Conservation (phyloP, 2,329 filamentous ascomycete genomes). For the Ophiostoma ulmi region DNA sequence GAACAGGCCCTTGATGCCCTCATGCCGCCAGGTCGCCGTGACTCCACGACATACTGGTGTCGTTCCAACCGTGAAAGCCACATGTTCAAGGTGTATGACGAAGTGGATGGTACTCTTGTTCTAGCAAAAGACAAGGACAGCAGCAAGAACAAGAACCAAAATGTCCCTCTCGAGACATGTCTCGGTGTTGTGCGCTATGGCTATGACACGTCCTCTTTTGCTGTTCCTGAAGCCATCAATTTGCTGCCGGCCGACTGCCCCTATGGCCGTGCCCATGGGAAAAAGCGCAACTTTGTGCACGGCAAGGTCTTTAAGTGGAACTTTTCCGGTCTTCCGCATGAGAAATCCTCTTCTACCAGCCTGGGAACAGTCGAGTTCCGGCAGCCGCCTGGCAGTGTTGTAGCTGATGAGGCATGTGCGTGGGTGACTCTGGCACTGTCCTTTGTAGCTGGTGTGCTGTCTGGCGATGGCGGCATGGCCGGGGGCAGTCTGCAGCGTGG, state of each 20-base stretch:
- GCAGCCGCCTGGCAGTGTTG: conserved; percentile 35
- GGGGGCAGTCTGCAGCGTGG: conserved; percentile 10
- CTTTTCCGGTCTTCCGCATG: conserved; percentile 30
- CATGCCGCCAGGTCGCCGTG: conserved; percentile 30
- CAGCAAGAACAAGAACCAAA: neutral
- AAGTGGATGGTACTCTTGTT: conserved; percentile 30
- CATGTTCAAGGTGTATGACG: conserved; percentile 29
- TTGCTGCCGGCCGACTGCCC: conserved; percentile 33
- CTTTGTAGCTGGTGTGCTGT: conserved; percentile 34
- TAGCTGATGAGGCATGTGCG: conserved; percentile 32
- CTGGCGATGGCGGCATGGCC: conserved; percentile 18
- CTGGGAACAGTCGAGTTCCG: conserved; percentile 38
- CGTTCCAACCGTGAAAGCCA: conserved; percentile 35
- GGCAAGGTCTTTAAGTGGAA: conserved; percentile 42
- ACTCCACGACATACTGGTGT: conserved; percentile 34
- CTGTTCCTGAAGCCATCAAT: conserved; percentile 32
- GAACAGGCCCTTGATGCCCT: conserved; percentile 36
- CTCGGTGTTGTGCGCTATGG: conserved; percentile 30
- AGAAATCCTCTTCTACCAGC: neutral
- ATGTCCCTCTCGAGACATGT: conserved; percentile 24
- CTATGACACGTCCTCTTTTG: conserved; percentile 12
- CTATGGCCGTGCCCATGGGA: conserved; percentile 33
- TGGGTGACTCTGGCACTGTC: conserved; percentile 35
- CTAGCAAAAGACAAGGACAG: conserved; percentile 17
- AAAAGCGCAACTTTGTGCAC: conserved; percentile 35